Conservation (phyloP, 768 basidiomycete genomes). For the Mycena rosella region DNA sequence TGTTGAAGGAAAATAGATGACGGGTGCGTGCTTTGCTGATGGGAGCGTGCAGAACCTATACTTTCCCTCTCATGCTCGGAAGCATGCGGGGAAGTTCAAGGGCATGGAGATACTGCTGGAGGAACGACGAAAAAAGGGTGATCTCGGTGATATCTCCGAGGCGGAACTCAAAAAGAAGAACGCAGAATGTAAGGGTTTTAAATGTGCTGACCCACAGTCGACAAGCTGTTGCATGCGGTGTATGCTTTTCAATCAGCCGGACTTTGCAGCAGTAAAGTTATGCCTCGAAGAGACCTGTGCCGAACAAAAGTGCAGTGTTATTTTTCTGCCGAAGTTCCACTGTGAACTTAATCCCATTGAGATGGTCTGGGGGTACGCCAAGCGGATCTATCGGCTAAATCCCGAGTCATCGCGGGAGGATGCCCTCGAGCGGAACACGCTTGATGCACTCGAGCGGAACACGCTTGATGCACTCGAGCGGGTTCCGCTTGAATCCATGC, state of each 20-base stretch:
- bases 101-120: conserved; percentile 38
- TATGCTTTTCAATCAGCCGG: too few species aligned
- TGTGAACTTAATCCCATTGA: too few species aligned
- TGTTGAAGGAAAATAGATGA: conserved; percentile 38
- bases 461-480: too few species aligned
- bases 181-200: conserved; percentile 36
- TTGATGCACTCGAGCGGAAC: conserved; percentile 33
- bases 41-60: conserved; percentile 10
- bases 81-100: conserved; percentile 40
- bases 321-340: too few species aligned
- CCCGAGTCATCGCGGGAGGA: too few species aligned
- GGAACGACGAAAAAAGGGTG: conserved; percentile 31
- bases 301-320: too few species aligned
- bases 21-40: conserved; percentile 26
- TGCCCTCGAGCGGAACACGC: conserved; percentile 27
- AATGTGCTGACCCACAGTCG: conserved; percentile 38
- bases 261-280: too few species aligned
- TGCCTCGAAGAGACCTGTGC: too few species aligned
- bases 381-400: too few species aligned
- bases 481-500: too few species aligned
- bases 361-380: too few species aligned
- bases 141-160: conserved; percentile 22
- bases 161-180: conserved; percentile 13
- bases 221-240: too few species aligned
- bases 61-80: conserved; percentile 12